Conservation (phyloP, 768 basidiomycete genomes). For the Rhizopogon sp. region DNA sequence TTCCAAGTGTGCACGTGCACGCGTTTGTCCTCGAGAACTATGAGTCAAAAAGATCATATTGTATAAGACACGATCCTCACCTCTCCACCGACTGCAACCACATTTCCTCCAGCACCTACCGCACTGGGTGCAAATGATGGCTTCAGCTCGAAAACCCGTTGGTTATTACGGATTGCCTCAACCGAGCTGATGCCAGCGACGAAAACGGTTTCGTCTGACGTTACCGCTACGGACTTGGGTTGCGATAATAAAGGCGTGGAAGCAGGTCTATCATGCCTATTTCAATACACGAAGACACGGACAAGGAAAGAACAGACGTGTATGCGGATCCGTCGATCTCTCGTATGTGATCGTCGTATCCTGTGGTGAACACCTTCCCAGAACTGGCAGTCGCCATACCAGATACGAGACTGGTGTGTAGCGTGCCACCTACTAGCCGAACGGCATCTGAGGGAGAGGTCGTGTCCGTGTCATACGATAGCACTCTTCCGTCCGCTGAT, state of each 20-base stretch:
- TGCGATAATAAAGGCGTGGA: conserved; percentile 52
- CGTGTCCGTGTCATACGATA: conserved; percentile 48
- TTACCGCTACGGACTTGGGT: conserved; percentile 60
- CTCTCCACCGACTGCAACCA: conserved; percentile 73
- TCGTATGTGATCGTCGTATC: conserved; percentile 75
- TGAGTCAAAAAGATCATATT: background rate
- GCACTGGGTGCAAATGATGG: conserved; percentile 50
- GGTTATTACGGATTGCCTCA: conserved; percentile 68
- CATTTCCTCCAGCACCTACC: conserved; percentile 44
- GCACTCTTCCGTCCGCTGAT: conserved; percentile 71
- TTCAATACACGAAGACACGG: background rate
- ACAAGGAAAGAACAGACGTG: conserved; percentile 35
- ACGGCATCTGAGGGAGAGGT: conserved; percentile 27
- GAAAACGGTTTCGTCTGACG: conserved; percentile 60
- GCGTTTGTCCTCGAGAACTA: conserved; percentile 57
- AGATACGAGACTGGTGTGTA: conserved; percentile 68
- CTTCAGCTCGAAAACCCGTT: conserved; percentile 54
- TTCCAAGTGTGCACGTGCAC: conserved; percentile 73
- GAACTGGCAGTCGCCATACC: conserved; percentile 45
- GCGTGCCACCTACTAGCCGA: conserved; percentile 50
- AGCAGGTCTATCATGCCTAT: conserved; percentile 37
- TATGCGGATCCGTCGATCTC: conserved; percentile 56
- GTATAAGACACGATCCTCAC: conserved; percentile 34
- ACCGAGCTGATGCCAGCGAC: conserved; percentile 40
- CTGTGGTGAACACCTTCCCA: conserved; percentile 62